Evolutionary conservation across 2,329 filamentous ascomycete species (phyloP).

Genomic region (Magnaporthiopsis rhizophila): DNA sequence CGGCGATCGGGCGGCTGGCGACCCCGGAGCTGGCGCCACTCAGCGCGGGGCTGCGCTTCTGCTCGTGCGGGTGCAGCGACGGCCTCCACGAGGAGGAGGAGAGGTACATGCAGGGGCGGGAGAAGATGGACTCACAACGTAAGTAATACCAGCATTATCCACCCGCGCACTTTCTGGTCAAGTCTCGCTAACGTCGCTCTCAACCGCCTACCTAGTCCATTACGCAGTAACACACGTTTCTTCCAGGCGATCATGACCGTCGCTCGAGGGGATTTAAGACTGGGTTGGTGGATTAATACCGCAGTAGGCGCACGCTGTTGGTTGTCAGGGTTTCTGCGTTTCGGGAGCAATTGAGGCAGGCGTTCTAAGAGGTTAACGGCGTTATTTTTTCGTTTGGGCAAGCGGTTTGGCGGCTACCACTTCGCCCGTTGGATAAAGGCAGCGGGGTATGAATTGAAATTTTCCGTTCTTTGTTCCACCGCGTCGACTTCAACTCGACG

Average conservation of each 20-base stretch:
- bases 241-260: neutral
- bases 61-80: slow-evolving; percentile 6
- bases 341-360: neutral
- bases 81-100: slow-evolving; percentile 6
- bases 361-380: neutral
- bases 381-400: neutral
- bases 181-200: neutral
- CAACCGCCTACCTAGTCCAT: neutral
- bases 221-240: neutral
- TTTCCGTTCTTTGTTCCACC: neutral
- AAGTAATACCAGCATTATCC: neutral
- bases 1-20: slow-evolving; percentile 3
- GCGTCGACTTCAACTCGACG: neutral
- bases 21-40: slow-evolving; percentile 7
- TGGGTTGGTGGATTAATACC: neutral
- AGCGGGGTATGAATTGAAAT: neutral
- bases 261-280: too few species aligned
- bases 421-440: neutral
- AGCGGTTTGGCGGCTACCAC: neutral
- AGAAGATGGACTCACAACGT: slow-evolving; percentile 5
- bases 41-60: slow-evolving; percentile 7
- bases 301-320: neutral
- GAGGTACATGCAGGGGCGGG: slow-evolving; percentile 3
- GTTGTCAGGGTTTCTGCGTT: neutral
- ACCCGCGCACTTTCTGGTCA: neutral